A percentile compares a stretch with the other conserved stretches of the same genome.
These are phyloP conservation scores for Trichoderma erinaceum DNA, from an alignment of 495 filamentous ascomycete species.

Conservation along the genomic window DNA sequence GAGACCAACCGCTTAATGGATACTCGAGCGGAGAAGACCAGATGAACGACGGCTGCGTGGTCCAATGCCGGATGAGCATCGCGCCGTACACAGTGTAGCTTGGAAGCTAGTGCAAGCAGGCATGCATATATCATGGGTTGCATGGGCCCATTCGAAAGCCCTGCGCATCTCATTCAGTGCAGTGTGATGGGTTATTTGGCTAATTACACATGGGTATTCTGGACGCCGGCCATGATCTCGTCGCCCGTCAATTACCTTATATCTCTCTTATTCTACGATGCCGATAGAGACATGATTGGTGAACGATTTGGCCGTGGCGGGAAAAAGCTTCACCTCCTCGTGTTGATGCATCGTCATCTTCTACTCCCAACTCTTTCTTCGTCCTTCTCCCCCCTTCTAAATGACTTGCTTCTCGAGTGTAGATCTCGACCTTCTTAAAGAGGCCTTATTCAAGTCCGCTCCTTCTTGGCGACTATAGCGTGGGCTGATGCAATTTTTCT, in stretches of 20 bases:
- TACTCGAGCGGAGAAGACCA: background rate
- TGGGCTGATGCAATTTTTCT: slow-evolving; percentile 8
- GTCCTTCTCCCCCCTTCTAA: background rate
- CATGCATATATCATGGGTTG: background rate
- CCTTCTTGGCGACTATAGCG: background rate
- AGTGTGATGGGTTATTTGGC: background rate
- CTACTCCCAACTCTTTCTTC: background rate
- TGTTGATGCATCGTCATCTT: background rate
- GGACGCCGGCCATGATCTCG: background rate
- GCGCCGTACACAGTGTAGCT: slow-evolving; percentile 2
- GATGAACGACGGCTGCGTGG: background rate
- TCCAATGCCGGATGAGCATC: background rate
- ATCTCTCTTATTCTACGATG: background rate
- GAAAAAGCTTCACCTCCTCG: background rate
- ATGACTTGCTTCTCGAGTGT: background rate
- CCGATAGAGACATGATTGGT: too few relatives aligned
- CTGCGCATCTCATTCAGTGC: background rate
- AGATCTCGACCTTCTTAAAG: slow-evolving; percentile 3
- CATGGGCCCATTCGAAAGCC: slow-evolving; percentile 7
- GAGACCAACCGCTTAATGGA: slow-evolving; percentile 1
- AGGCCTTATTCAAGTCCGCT: background rate
- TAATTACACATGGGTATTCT: background rate
- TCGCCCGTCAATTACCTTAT: background rate
- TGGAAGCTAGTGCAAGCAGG: slow-evolving; percentile 8
- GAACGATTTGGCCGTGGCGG: too few relatives aligned